A percentile compares a stretch with the other conserved stretches of the same genome.
Conservation (phyloP, 306 rosid species). For the Citrullus amarus region DNA sequence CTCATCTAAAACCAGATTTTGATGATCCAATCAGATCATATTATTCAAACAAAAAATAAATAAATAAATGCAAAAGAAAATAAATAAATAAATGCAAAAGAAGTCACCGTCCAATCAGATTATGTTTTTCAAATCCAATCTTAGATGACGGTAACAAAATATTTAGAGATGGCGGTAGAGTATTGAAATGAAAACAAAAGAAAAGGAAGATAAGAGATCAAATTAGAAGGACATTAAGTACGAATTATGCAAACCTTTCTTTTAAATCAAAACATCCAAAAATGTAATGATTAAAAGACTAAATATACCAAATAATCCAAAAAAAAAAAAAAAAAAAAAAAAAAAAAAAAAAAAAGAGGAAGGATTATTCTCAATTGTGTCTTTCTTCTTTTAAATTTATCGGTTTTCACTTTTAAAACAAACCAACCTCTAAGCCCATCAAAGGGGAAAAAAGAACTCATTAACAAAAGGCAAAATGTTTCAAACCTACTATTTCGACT, state of each 20-base stretch:
- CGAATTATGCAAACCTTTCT: not conserved
- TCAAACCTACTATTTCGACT: too few species aligned
- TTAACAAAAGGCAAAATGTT: too few species aligned
- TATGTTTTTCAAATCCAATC: not conserved
- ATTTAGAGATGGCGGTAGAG: not conserved
- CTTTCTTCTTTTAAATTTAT: not conserved
- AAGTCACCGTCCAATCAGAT: conserved; percentile 1
- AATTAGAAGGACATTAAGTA: not conserved
- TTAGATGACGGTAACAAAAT: not conserved
- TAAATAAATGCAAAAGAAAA: not conserved
- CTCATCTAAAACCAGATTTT: not conserved
- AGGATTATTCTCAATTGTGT: not conserved
- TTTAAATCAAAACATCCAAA: not conserved
- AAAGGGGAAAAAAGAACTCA: too few species aligned
- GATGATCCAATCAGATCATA: not conserved
- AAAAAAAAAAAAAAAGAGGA: too few species aligned
- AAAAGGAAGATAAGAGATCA: not conserved
- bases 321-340: not conserved
- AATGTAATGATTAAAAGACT: not conserved
- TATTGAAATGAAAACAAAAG: not conserved
- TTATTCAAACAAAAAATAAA: not conserved
- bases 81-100: not conserved
- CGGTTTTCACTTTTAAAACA: too few species aligned
- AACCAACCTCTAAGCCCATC: too few species aligned
- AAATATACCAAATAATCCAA: too few species aligned